phyloP scores from a whole-genome alignment of 139 green algal genomes.

The Chlamydomonas incerta region DNA sequence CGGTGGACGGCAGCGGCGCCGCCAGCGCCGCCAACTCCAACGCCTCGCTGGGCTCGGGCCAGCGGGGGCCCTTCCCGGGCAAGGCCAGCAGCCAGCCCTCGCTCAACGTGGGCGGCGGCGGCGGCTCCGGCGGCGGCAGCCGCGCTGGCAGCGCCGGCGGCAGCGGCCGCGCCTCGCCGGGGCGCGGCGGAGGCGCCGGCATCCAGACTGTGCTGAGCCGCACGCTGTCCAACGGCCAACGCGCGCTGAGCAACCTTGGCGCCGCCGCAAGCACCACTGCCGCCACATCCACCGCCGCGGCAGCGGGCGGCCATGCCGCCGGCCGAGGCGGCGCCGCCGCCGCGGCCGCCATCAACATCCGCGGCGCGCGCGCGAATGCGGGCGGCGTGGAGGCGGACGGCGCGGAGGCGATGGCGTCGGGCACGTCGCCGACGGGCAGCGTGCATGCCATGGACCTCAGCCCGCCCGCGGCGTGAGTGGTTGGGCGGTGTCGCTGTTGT shows the following conservation, averaged over 20 bases:
- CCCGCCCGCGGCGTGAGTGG: neutral
- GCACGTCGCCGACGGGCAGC: neutral
- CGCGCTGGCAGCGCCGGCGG: neutral
- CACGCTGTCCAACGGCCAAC: neutral
- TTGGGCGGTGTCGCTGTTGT: too few relatives aligned
- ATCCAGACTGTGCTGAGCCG: neutral
- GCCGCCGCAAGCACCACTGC: too few relatives aligned
- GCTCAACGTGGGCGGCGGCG: neutral
- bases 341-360: too few relatives aligned
- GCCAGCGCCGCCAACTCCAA: too few relatives aligned
- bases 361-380: too few relatives aligned
- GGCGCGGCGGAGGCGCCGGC: too few relatives aligned
- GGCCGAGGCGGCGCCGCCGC: too few relatives aligned
- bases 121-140: neutral
- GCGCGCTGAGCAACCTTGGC: neutral
- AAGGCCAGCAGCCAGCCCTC: conserved; percentile 28
- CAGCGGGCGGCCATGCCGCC: too few relatives aligned
- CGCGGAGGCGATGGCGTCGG: too few relatives aligned
- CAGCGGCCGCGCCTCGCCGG: too few relatives aligned
- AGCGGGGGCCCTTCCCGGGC: neutral
- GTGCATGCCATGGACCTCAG: conserved; percentile 28
- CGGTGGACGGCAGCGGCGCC: neutral
- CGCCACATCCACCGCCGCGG: too few relatives aligned
- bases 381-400: too few relatives aligned
- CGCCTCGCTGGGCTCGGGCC: neutral